Evolutionary conservation across 2,329 filamentous ascomycete species (phyloP).

Genomic region (Emergomyces africanus): DNA sequence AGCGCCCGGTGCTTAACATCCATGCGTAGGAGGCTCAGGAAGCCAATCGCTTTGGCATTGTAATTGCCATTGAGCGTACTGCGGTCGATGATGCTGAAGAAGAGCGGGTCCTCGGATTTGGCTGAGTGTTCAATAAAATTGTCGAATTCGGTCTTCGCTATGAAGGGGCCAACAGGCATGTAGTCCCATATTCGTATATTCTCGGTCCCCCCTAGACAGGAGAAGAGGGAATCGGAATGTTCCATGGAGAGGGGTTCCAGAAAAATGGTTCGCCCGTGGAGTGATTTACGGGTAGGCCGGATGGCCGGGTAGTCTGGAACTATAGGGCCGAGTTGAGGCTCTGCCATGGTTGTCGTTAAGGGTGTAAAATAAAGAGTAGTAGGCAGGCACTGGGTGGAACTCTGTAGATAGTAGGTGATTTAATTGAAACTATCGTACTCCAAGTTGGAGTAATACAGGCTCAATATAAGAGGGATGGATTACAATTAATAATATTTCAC

Average conservation of each 20-base stretch:
- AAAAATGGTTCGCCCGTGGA: conserved; percentile 12
- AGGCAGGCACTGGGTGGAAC: no score
- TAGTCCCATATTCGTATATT: conserved; percentile 30
- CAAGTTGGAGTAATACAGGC: not conserved
- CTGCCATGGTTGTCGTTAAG: not conserved
- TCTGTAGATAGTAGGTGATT: not conserved
- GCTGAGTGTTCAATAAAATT: conserved; percentile 14
- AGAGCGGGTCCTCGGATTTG: conserved; percentile 25
- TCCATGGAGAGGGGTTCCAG: conserved; percentile 16
- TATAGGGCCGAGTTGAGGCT: not conserved
- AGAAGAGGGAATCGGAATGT: conserved; percentile 22
- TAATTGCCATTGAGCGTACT: conserved; percentile 12
- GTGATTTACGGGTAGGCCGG: not conserved
- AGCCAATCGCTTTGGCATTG: conserved; percentile 28
- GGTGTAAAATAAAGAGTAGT: not conserved
- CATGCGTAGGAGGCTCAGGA: conserved; percentile 35
- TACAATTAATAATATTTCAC: no score
- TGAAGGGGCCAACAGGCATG: conserved; percentile 26
- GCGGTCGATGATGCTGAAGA: conserved; percentile 34
- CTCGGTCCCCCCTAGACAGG: conserved; percentile 15
- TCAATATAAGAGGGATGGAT: no score
- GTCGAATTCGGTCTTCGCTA: conserved; percentile 15
- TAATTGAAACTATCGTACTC: not conserved
- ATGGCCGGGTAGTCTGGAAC: not conserved
- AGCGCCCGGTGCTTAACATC: conserved; percentile 37